Conservation (phyloP, 2,329 filamentous ascomycete species). For the Paradendryphiella salina region DNA sequence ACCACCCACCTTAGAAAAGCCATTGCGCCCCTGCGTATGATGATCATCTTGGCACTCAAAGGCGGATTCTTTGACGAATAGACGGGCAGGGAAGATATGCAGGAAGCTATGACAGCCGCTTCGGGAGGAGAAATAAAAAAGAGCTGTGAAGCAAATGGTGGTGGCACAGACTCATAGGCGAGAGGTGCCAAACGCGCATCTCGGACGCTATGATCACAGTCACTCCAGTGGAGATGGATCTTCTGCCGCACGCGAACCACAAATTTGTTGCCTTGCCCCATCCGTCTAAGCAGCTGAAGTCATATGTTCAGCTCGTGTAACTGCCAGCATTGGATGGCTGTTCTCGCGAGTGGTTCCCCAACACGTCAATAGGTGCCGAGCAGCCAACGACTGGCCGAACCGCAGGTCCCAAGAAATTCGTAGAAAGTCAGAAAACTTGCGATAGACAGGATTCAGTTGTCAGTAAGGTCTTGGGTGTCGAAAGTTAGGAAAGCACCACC, state of each 20-base stretch:
- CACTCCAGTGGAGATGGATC: constrained; percentile 18
- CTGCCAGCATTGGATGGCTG: constrained; percentile 12
- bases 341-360: constrained; percentile 5
- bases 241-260: constrained; percentile 27
- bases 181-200: constrained; percentile 12
- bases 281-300: constrained; percentile 25
- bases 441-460: constrained; percentile 10
- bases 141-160: constrained; percentile 22
- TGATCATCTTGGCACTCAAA: constrained; percentile 8
- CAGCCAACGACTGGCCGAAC: neutral
- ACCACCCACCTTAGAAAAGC: constrained; percentile 15
- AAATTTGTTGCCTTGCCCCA: constrained; percentile 21
- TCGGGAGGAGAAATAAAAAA: constrained; percentile 9
- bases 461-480: constrained; percentile 12
- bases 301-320: constrained; percentile 28
- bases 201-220: constrained; percentile 9
- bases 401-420: neutral
- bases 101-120: constrained; percentile 16
- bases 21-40: constrained; percentile 19
- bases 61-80: constrained; percentile 23
- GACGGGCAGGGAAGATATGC: constrained; percentile 5
- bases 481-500: constrained; percentile 32
- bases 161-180: constrained; percentile 30
- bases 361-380: neutral
- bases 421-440: neutral